Conservation (phyloP, 2,329 filamentous ascomycete genomes). For the Xylariomycetidae sp. region DNA sequence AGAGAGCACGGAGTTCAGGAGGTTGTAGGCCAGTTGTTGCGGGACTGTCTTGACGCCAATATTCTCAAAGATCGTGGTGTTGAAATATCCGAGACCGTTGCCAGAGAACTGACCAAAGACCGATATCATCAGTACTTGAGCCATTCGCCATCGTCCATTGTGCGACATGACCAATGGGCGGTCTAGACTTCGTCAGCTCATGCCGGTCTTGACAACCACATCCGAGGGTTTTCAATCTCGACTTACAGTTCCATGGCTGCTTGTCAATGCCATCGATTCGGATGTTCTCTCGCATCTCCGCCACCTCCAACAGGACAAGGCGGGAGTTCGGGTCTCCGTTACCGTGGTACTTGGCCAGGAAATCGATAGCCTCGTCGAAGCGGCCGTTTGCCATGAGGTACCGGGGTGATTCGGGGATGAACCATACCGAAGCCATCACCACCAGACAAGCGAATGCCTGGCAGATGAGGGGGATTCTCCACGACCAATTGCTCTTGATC, state of each 20-base stretch:
- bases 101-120: conserved; percentile 46
- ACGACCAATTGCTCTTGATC: conserved; percentile 39
- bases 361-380: conserved; percentile 33
- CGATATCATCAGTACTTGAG: conserved; percentile 44
- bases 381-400: conserved; percentile 36
- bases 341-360: conserved; percentile 37
- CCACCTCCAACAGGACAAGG: conserved; percentile 34
- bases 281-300: conserved; percentile 38
- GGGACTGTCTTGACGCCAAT: conserved; percentile 31
- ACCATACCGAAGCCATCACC: conserved; percentile 31
- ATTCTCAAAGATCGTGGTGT: conserved; percentile 39
- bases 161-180: conserved; percentile 37
- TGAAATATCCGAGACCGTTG: conserved; percentile 46
- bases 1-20: conserved; percentile 40
- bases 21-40: conserved; percentile 38
- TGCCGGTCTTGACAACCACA: too few species aligned
- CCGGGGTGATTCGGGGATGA: conserved; percentile 36
- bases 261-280: conserved; percentile 40
- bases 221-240: too few species aligned
- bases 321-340: conserved; percentile 33
- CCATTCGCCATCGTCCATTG: conserved; percentile 41
- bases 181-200: conserved; percentile 27
- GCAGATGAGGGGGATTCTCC: conserved; percentile 43
- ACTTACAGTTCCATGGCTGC: conserved; percentile 39
- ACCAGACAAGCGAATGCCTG: conserved; percentile 39